Base-by-base conservation (phyloP, 139 green algal species). In the Haematococcus lacustris region DNA sequence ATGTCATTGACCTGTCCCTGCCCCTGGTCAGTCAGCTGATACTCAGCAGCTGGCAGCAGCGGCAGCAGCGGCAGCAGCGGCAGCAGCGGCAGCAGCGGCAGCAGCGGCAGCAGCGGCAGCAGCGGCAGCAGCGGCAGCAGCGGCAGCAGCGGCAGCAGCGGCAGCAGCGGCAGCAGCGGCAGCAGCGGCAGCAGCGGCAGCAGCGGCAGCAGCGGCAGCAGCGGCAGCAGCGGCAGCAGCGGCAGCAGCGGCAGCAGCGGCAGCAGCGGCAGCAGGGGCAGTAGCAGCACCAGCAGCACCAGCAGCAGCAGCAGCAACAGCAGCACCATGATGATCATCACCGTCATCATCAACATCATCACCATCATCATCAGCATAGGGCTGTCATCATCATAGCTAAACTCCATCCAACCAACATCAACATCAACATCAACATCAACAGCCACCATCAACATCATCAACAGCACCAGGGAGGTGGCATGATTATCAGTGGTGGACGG, bases 1-100 rank as follows among this genome's bases (percentile, higher is more conserved):
- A 82, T 43, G 77, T 82, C 38, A 35, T 82, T 68, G 77, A 82
- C 50, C 50, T 82, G 68, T 74, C 61, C 6, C 68, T 76, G 60
- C 72, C 72, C 47, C 72, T 82, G 38, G 72, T 82, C 33, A 40
- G 43, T n/a, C n/a, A n/a, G n/a, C n/a, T n/a, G n/a, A n/a, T n/a
- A n/a, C n/a, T n/a, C n/a, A n/a, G n/a, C n/a, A n/a, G n/a, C n/a
- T n/a, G n/a, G 43, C 43, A 53, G 43, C 43, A 53, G 43, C 43
- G 17, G 43, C 43, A 53, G 43, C 43, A 53, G 43, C 43, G 43
- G 9, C 17, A 53, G 9, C 43, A 17, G 43, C 43, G 17, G 43
- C 43, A 53, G 43, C 43, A 53, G 43, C 43, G 17, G 43, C 43
- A 53, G 43, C 43, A 17, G 43, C 9, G 43, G 43, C 17, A 17